Base-by-base conservation (phyloP, 75 land plant genomes). In the Picea sitchensis region DNA sequence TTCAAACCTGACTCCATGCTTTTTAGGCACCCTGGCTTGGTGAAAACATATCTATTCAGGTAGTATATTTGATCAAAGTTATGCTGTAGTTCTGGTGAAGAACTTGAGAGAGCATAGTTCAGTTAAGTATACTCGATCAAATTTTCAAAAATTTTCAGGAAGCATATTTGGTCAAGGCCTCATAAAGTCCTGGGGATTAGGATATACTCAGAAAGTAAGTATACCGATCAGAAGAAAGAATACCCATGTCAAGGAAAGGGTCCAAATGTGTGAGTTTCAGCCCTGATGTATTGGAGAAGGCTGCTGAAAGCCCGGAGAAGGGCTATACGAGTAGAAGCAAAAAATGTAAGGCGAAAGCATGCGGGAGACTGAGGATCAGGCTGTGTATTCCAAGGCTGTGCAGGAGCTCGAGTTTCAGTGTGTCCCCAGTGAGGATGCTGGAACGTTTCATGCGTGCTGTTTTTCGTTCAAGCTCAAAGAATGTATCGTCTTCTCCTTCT, bases 161-260 rank as follows among this genome's bases (percentile, higher is more conserved):
- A 51, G 56, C 9, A 51, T 51, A 51, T 51, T 51, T 51, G 11
- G 9, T 51, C 12, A 51, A 51, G 56, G 56, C 56, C 56, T 51
- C 56, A 51, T 51, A 51, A 11, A 51, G 11, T 11, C 56, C 56
- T 51, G 56, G 56, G 56, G 56, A 47, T 47, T 7, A 47, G 54
- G 54, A 51, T 51, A 51, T 51, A 51, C 56, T 51, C 11, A 51
- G 56, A 51, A 51, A 9, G 11, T 51, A 51, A 51, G 56, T 51
- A 51, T 9, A 51, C 12, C 11, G 56, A 9, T 31, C 17, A 20
- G 5, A 69, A 41, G 3, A 69, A 20, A 20, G 20, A 11, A 7
- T 36, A 71, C 54, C 73, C 73, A 71, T 71, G 73, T 71, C 73
- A 71, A 71, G 54, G 6, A 71, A 71, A 71, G 73, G 73, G 26